Conservation (phyloP, 2,329 filamentous ascomycete species). For the Trichophyton rubrum region DNA sequence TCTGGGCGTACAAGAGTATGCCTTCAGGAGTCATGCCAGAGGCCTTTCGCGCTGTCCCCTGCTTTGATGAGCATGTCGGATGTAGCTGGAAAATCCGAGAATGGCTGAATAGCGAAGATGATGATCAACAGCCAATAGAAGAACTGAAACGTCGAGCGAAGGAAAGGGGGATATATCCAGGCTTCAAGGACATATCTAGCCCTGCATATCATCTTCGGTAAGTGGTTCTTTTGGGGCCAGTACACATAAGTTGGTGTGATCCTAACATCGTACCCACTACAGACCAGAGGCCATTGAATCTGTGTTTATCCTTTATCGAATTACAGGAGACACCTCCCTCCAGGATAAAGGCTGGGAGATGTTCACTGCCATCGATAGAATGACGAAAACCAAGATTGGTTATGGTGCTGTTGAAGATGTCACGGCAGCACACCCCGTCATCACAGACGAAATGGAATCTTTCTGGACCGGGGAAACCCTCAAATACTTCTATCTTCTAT, state of each 20-base stretch:
- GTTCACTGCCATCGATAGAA: slow-evolving; percentile 58
- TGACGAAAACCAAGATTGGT: slow-evolving; percentile 53
- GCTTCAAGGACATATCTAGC: slow-evolving; percentile 8
- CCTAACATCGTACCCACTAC: slow-evolving; percentile 56
- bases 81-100: slow-evolving; percentile 11
- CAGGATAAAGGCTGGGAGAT: slow-evolving; percentile 78
- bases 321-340: slow-evolving; percentile 64
- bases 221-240: not conserved
- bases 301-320: slow-evolving; percentile 81
- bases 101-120: slow-evolving; percentile 9
- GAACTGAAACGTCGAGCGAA: slow-evolving; percentile 7
- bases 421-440: slow-evolving; percentile 4
- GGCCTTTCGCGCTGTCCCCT: slow-evolving; percentile 32
- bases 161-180: slow-evolving; percentile 10
- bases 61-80: slow-evolving; percentile 15
- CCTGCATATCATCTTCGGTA: slow-evolving; percentile 13
- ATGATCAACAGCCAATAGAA: slow-evolving; percentile 4
- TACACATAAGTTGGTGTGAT: not conserved
- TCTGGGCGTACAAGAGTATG: slow-evolving; percentile 42
- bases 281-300: slow-evolving; percentile 76
- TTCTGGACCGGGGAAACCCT: slow-evolving; percentile 87
- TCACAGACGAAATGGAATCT: slow-evolving; percentile 60
- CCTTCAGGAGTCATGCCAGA: slow-evolving; percentile 45
- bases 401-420: slow-evolving; percentile 42
- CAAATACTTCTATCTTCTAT: slow-evolving; percentile 85